Evolutionary conservation across 1,139 yeast genomes (phyloP).

Genomic region (Protomyces inouyei): DNA sequence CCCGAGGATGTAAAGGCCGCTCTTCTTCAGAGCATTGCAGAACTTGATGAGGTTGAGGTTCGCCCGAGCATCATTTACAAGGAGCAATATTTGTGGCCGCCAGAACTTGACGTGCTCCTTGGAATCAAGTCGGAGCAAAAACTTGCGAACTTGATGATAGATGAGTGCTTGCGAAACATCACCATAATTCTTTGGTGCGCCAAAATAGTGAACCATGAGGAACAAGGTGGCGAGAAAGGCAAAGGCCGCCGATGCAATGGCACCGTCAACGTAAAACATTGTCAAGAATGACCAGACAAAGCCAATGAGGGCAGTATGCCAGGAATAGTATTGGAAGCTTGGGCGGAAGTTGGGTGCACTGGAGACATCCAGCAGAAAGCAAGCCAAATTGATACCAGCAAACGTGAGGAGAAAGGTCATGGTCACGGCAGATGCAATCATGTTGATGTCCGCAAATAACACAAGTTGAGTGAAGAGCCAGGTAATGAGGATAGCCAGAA

Average conservation of each 20-base stretch:
- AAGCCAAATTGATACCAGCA: conserved; percentile 86
- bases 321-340: conserved; percentile 78
- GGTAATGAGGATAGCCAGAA: conserved; percentile 62
- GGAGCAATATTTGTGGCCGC: conserved; percentile 86
- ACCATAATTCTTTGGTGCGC: conserved; percentile 96
- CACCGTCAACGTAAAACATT: conserved; percentile 91
- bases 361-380: conserved; percentile 77
- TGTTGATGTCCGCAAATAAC: conserved; percentile 81
- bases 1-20: conserved; percentile 63
- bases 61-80: conserved; percentile 86
- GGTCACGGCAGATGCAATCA: conserved; percentile 89
- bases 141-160: conserved; percentile 92
- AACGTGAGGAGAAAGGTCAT: conserved; percentile 97
- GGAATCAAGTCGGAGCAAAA: conserved; percentile 56
- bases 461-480: conserved; percentile 80
- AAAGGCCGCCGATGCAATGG: conserved; percentile 74
- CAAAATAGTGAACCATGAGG: conserved; percentile 72
- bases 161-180: conserved; percentile 65
- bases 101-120: conserved; percentile 94
- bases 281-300: conserved; percentile 65
- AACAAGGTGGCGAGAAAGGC: conserved; percentile 62
- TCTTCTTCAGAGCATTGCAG: conserved; percentile 90
- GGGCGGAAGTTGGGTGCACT: conserved; percentile 97
- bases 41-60: conserved; percentile 90
- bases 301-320: conserved; percentile 76